Evolutionary conservation across 1,139 yeast genomes (phyloP), one percentile per base, ranked within the genome.

Genomic region (Yamadazyma triangularis): DNA sequence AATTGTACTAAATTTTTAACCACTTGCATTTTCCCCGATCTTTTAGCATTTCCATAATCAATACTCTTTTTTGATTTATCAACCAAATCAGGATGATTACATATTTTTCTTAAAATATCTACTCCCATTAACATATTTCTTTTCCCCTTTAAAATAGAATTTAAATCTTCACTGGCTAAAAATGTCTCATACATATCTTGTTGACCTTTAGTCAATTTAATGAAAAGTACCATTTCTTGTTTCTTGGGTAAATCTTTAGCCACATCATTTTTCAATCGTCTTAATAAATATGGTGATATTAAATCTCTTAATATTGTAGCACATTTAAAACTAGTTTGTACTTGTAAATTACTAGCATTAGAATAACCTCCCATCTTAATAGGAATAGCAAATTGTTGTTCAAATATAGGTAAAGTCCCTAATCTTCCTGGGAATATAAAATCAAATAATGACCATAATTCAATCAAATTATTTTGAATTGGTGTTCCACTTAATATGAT

Each of bases 331-430:
- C 97, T 96, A 0, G 97, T 82, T 51, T 91, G 97, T 0, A 93
- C 97, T 51, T 93, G 97, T 4, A 91, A 77, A 53, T 91, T 91
- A 1, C 94, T 80, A 0, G 98, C 98, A 60, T 91, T 91, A 2
- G 98, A 95, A 56, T 93, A 91, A 0, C 99, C 99, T n/a, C 98
- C 99, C 57, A 86, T 73, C 48, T 88, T 89, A 25, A 91, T 93
- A 0, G 98, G 99, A 3, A 81, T 68, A 2, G 96, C 83, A 54
- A 91, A 91, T 51, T 91, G 96, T 34, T 76, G 82, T 52, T 89
- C 95, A 48, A 91, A 91, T 0, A 93, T 91, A 0, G 99, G 98
- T 13, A 91, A 60, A 0, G 98, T 93, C 0, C 98, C 98, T 20
- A 91, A 58, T 36, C 95, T 64, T 0, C 98, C 98, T 0, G 98